Conservation (phyloP, 495 filamentous ascomycete species). For the Penicillium cinerascens region DNA sequence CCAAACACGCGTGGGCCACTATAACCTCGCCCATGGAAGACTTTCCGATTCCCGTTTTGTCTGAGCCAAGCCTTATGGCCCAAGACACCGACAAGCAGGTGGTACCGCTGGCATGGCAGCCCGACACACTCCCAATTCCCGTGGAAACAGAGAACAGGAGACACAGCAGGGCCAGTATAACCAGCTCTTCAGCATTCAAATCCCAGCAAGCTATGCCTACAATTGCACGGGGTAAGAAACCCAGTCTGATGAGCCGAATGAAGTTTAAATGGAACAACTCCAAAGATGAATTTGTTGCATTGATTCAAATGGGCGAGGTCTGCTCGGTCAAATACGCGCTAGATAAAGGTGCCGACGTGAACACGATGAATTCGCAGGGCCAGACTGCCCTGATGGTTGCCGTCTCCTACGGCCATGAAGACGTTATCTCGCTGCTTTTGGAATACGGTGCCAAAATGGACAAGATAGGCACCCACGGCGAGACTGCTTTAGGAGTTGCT, state of each 20-base stretch:
- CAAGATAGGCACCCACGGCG: slow-evolving; percentile 9
- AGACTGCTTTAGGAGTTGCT: slow-evolving; percentile 33
- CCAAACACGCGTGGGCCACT: slow-evolving; percentile 4
- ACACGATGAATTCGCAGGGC: slow-evolving; percentile 27
- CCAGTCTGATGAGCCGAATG: slow-evolving; percentile 13
- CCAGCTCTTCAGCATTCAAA: neutral
- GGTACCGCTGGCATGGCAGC: neutral
- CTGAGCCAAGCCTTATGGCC: neutral
- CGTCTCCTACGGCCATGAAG: slow-evolving; percentile 14
- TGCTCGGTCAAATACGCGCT: slow-evolving; percentile 14
- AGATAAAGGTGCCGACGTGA: slow-evolving; percentile 35
- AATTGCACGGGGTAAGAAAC: slow-evolving; percentile 1
- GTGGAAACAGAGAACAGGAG: neutral
- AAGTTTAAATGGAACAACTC: slow-evolving; percentile 8
- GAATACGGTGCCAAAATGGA: slow-evolving; percentile 25
- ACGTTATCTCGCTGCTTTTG: slow-evolving; percentile 24
- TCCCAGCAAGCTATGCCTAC: neutral
- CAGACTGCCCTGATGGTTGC: slow-evolving; percentile 40
- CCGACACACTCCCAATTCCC: neutral
- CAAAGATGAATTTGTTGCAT: slow-evolving; percentile 11
- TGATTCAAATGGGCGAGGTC: slow-evolving; percentile 5
- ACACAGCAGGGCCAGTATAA: neutral
- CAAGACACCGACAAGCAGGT: slow-evolving; percentile 1
- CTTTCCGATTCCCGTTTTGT: slow-evolving; percentile 4
- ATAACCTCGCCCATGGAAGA: neutral